Base-by-base conservation (phyloP, 306 rosid species). In the Fragaria vesca region DNA sequence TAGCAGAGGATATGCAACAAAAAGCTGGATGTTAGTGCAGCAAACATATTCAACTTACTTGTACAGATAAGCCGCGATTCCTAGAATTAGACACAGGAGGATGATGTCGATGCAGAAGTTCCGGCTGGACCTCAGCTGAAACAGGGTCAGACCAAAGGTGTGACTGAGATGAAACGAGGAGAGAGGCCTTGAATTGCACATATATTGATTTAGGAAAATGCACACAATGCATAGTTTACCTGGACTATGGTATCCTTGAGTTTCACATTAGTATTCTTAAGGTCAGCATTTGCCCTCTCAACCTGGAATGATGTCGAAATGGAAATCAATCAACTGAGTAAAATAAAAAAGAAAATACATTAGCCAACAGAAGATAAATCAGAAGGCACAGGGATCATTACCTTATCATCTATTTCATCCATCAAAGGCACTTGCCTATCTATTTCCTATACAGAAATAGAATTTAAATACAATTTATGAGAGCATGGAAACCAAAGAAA, bases 21-120 rank as follows among this genome's bases (percentile, higher is more conserved):
- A 42, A 30, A 63, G 12, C 21, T 32, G 42, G 61, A 52, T 34
- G 24, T 69, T 42, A 51, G 63, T 74, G 69, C 72, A 47, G 79
- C 21, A 61, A 20, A 50, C 45, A 18, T 46, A 42, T 26, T 24
- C 38, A 81, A 78, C 85, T 81, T 55, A 78, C 88, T 85, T 85
- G 83, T 85, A 85, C 34, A 85, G 76, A 51, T 85, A 85, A 52
- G 88, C 85, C 17, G 88, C 85, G 45, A 85, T 81, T 70, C 88
- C 88, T 51, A 79, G 66, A 36, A 81, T 47, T 58, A 85, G 21
- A 42, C 46, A 43, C 21, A 81, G 60, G 36, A 85, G 88, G 63
- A 55, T 79, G 83, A 85, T 76, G 9, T 81, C 88, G 11, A 78
- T 47, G 85, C 88, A 85, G 58, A 85, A 78, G 82, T 78, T 81